phyloP scores from a whole-genome alignment of 768 basidiomycete species.

The Hydnum rufescens region DNA sequence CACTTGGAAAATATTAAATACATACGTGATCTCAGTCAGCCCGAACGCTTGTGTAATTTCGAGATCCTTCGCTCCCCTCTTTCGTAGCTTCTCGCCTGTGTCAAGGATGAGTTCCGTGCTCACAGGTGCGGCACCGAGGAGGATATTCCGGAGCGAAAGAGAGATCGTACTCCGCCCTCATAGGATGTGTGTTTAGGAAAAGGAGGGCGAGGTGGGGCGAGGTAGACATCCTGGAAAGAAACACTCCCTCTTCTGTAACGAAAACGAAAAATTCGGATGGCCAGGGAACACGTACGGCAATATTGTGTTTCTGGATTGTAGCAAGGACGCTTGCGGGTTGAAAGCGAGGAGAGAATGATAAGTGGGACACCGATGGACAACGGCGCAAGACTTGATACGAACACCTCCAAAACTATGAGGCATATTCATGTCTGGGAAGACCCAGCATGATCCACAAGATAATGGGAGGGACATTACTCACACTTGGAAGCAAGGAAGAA shows the following conservation, averaged over 20 bases:
- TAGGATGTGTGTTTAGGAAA: conserved; percentile 41
- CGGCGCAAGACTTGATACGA: too few species aligned
- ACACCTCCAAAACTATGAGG: too few species aligned
- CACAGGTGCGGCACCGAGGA: conserved; percentile 68
- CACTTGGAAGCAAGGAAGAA: too few species aligned
- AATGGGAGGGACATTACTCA: not conserved
- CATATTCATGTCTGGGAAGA: too few species aligned
- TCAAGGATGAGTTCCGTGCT: not conserved
- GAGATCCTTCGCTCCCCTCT: not conserved
- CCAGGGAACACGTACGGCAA: too few species aligned
- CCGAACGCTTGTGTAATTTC: not conserved
- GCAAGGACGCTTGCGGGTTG: conserved; percentile 48
- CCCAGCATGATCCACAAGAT: not conserved
- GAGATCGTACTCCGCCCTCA: conserved; percentile 55
- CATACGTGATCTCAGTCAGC: not conserved
- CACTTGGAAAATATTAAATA: not conserved
- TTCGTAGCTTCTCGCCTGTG: not conserved
- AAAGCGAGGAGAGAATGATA: too few species aligned
- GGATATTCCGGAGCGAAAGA: conserved; percentile 33
- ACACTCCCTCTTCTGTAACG: too few species aligned
- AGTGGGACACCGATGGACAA: too few species aligned
- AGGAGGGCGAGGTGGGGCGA: conserved; percentile 76
- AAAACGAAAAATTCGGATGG: too few species aligned
- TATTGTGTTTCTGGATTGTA: too few species aligned
- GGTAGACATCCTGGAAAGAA: conserved; percentile 30